These are phyloP conservation scores for Cryptococcus sp. DNA, from an alignment of 1,284 basidiomycete species.

Conservation along the genomic window DNA sequence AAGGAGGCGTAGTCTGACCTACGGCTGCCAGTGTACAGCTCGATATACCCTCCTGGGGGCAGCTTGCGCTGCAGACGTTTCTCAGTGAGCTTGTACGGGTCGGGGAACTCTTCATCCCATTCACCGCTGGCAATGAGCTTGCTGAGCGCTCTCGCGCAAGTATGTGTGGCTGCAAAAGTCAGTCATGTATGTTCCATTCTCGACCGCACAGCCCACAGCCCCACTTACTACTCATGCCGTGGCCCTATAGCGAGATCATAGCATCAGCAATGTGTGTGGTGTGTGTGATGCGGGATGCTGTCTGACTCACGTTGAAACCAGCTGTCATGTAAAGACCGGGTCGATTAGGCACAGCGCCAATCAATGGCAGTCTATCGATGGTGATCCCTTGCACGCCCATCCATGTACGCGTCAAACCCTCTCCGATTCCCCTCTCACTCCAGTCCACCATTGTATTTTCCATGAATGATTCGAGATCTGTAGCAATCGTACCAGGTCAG, in stretches of 20 bases:
- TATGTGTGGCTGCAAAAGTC: constrained; percentile 14
- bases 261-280: not conserved
- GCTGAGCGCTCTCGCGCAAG: constrained; percentile 22
- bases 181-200: no score
- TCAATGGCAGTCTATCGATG: constrained; percentile 27
- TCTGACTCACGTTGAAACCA: constrained; percentile 18
- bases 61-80: not conserved
- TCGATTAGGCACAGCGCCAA: constrained; percentile 24
- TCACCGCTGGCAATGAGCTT: constrained; percentile 18
- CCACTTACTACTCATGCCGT: constrained; percentile 19
- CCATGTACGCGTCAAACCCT: constrained; percentile 32
- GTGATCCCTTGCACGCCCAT: constrained; percentile 29
- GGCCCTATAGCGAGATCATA: constrained; percentile 5
- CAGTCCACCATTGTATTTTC: constrained; percentile 22
- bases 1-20: no score
- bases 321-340: constrained; percentile 19
- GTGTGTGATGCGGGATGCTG: not conserved
- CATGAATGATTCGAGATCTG: constrained; percentile 14
- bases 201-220: not conserved
- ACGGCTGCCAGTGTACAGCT: no score
- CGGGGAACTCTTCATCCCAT: constrained; percentile 22
- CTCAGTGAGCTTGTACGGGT: constrained; percentile 1
- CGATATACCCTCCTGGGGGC: no score
- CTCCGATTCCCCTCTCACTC: constrained; percentile 22
- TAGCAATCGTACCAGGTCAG: not conserved